phyloP scores from a whole-genome alignment of 148 eudicot genomes.

The Suaeda aralocaspica region DNA sequence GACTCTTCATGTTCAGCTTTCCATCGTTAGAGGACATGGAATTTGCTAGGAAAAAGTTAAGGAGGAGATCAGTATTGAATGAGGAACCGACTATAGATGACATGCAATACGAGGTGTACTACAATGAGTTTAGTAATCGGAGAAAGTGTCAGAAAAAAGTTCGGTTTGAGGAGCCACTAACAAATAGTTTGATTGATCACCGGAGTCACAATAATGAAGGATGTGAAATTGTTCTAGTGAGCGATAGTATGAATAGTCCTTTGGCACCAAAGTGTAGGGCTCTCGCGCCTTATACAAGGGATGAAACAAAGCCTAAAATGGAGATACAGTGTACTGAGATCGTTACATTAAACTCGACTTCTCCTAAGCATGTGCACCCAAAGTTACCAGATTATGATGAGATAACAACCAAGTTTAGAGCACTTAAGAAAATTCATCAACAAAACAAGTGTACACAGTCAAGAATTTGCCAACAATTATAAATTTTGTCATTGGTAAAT shows the following conservation, averaged over 20 bases:
- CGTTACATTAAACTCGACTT: conserved; percentile 22
- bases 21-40: conserved; percentile 13
- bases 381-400: conserved; percentile 82
- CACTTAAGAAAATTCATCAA: conserved; percentile 49
- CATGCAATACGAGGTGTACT: conserved; percentile 25
- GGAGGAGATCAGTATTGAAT: conserved; percentile 31
- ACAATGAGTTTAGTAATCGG: conserved; percentile 21
- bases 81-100: conserved; percentile 24
- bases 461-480: background rate
- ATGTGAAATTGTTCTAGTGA: background rate
- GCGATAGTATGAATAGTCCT: conserved; percentile 2
- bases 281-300: conserved; percentile 25
- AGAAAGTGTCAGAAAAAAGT: conserved; percentile 28
- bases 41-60: conserved; percentile 29
- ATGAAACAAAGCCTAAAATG: conserved; percentile 35
- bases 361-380: conserved; percentile 59
- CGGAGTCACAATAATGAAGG: background rate
- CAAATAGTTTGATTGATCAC: background rate
- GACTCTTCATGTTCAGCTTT: conserved; percentile 58
- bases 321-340: conserved; percentile 16
- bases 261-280: background rate
- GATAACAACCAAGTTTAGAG: conserved; percentile 50
- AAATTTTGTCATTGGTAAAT: background rate
- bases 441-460: conserved; percentile 11
- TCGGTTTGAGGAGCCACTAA: background rate